phyloP scores from a whole-genome alignment of 345 rosid species.

The Pseudoturritis turrita region DNA sequence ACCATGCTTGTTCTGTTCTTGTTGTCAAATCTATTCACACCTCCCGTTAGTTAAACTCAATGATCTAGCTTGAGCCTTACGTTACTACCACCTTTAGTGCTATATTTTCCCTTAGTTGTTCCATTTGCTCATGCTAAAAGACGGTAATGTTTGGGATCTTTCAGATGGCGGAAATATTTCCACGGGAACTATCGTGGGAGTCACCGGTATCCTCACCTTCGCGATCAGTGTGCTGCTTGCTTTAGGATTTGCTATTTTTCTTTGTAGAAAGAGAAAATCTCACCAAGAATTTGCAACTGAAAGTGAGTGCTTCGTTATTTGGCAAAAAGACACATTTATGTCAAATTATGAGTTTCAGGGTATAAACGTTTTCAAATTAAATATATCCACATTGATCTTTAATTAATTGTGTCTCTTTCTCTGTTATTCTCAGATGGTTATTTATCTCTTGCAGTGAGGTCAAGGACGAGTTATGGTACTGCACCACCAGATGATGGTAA shows the following conservation, averaged over 20 bases:
- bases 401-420: neutral
- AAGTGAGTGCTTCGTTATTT: slow-evolving; percentile 1
- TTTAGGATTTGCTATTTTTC: neutral
- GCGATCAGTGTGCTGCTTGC: neutral
- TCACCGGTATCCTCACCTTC: neutral
- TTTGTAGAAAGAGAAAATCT: neutral
- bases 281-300: neutral
- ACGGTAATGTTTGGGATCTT: neutral
- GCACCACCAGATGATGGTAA: slow-evolving; percentile 28
- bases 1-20: neutral
- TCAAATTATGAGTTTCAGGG: neutral
- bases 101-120: neutral
- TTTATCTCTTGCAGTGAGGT: slow-evolving; percentile 19
- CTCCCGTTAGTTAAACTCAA: neutral
- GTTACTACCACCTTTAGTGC: neutral
- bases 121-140: neutral
- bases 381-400: neutral
- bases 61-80: neutral
- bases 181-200: neutral
- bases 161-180: neutral
- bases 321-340: neutral
- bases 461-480: slow-evolving; percentile 15
- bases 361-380: neutral
- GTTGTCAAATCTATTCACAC: neutral
- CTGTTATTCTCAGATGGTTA: slow-evolving; percentile 23